These are phyloP conservation scores for Achlya hypogyna DNA, from an alignment of 352 stramenopile genomes.

Conservation along the genomic window DNA sequence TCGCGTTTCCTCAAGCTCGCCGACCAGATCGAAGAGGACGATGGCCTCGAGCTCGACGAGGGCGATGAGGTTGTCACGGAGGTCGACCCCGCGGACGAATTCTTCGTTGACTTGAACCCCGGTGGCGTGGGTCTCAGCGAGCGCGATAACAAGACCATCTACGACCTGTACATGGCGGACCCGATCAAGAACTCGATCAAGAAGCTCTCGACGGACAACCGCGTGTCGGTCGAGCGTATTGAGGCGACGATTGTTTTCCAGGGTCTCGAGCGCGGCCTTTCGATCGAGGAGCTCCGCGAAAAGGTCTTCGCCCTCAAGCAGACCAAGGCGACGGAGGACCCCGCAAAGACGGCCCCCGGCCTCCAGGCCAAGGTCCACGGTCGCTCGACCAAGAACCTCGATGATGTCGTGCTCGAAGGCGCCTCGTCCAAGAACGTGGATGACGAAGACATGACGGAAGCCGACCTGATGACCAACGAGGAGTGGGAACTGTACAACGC, in stretches of 20 bases:
- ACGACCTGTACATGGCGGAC: conserved; percentile 80
- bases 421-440: conserved; percentile 7
- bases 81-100: conserved; percentile 10
- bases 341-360: conserved; percentile 38
- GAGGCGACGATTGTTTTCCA: conserved; percentile 77
- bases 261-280: conserved; percentile 49
- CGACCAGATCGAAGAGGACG: conserved; percentile 51
- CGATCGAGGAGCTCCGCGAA: conserved; percentile 42
- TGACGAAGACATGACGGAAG: conserved; percentile 32
- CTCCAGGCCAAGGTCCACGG: conserved; percentile 30
- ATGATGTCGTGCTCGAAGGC: neutral
- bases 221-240: conserved; percentile 60
- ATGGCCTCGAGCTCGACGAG: conserved; percentile 56
- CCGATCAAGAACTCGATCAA: conserved; percentile 75
- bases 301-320: conserved; percentile 37
- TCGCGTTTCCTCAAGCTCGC: conserved; percentile 71
- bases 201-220: conserved; percentile 72
- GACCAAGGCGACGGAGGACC: conserved; percentile 40
- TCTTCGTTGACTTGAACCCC: conserved; percentile 47
- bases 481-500: conserved; percentile 49
- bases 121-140: conserved; percentile 63
- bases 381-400: conserved; percentile 15
- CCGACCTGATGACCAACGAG: conserved; percentile 29
- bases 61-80: conserved; percentile 33
- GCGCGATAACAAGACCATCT: conserved; percentile 59